Percentiles rank a stretch among this genome's conserved stretches.
These are phyloP conservation scores for Lodderomyces margitis DNA, from an alignment of 1,139 yeast species.

Conservation along the genomic window DNA sequence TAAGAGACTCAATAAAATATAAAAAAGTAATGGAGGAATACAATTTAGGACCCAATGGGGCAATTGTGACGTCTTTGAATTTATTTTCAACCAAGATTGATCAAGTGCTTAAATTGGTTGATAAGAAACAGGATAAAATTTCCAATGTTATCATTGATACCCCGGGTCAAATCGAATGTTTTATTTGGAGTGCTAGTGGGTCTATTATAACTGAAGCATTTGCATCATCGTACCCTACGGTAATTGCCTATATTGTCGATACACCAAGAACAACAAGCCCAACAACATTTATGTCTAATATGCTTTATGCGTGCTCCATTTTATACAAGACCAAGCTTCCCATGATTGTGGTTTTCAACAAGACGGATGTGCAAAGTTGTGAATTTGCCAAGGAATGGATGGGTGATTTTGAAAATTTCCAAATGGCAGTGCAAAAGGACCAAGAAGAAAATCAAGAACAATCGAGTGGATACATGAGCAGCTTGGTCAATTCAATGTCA, in stretches of 20 bases:
- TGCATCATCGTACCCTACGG: conserved; percentile 94
- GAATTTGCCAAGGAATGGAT: conserved; percentile 95
- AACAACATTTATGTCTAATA: conserved; percentile 95
- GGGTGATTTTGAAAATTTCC: conserved; percentile 94
- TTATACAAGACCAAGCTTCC: conserved; percentile 95
- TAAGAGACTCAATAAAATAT: conserved; percentile 93
- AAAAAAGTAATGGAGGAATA: conserved; percentile 93
- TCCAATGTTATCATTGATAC: conserved; percentile 87
- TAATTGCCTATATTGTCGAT: conserved; percentile 92
- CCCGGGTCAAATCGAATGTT: conserved; percentile 98
- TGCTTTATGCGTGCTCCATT: conserved; percentile 97
- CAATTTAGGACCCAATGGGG: conserved; percentile 96
- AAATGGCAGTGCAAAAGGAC: conserved; percentile 66
- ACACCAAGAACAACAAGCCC: conserved; percentile 95
- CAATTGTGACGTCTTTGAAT: conserved; percentile 92
- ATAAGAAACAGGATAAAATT: conserved; percentile 66
- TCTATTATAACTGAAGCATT: conserved; percentile 94
- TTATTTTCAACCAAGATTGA: conserved; percentile 93
- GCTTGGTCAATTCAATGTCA: conserved; percentile 91
- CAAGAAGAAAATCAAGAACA: conserved; percentile 63
- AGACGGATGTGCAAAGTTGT: conserved; percentile 84
- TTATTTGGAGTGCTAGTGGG: conserved; percentile 97
- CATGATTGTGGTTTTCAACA: conserved; percentile 94
- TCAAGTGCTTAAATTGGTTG: conserved; percentile 84
- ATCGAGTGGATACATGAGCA: conserved; percentile 91